Percentiles rank a stretch among this genome's conserved stretches.
Evolutionary conservation across 2,329 filamentous ascomycete species (phyloP).

Genomic region (Tricladium varicosporioides): DNA sequence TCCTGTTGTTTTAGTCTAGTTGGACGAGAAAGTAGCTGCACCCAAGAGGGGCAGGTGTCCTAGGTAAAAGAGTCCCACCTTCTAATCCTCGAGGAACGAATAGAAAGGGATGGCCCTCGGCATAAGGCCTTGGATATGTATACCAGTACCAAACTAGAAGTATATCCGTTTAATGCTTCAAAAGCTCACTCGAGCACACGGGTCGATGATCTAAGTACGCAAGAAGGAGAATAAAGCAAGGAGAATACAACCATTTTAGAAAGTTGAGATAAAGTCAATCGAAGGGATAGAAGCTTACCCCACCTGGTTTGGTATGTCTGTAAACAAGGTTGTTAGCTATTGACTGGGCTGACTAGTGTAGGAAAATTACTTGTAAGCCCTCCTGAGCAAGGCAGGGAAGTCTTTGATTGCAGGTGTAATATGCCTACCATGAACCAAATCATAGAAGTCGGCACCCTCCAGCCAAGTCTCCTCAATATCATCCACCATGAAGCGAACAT

Average conservation of each 20-base stretch:
- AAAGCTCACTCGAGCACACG: no score
- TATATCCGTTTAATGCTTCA: no score
- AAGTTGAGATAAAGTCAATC: not conserved
- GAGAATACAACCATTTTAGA: no score
- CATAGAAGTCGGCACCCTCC: not conserved
- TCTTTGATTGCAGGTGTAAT: not conserved
- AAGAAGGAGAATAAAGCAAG: no score
- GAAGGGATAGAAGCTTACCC: not conserved
- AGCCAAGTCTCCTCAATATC: constrained; percentile 40
- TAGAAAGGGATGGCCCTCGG: no score
- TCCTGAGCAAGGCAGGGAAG: not conserved
- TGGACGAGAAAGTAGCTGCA: no score
- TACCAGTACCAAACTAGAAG: no score
- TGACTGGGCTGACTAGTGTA: not conserved
- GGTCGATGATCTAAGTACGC: no score
- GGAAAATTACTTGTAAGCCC: not conserved
- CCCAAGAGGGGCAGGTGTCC: no score
- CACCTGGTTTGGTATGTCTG: not conserved
- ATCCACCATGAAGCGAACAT: constrained; percentile 43
- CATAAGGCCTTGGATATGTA: no score
- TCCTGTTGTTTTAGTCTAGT: not conserved
- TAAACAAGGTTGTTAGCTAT: not conserved
- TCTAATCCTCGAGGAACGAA: not conserved
- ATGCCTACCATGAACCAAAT: not conserved
- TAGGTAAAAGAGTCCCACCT: not conserved